phyloP scores from a whole-genome alignment of 306 rosid genomes.

The Acacia melanoxylon region DNA sequence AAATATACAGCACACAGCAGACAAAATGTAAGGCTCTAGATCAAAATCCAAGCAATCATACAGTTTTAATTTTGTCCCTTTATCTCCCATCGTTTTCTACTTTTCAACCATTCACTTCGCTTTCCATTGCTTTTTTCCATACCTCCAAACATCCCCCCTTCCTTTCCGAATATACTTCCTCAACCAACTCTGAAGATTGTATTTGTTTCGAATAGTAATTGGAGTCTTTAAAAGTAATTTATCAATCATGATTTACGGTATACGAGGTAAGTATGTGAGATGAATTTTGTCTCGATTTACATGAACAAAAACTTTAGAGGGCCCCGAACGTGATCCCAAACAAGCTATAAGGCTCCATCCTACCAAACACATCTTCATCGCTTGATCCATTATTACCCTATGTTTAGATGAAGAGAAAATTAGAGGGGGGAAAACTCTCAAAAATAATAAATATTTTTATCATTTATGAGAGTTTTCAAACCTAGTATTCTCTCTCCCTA shows the following conservation, averaged over 20 bases:
- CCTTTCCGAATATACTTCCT: background rate
- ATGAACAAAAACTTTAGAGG: too few species aligned
- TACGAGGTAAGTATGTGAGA: too few species aligned
- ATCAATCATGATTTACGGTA: too few species aligned
- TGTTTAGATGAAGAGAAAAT: too few species aligned
- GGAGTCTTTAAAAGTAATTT: too few species aligned
- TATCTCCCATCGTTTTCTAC: background rate
- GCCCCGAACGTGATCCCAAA: too few species aligned
- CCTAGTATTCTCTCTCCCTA: too few species aligned
- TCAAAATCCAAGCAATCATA: background rate
- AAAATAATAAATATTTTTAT: too few species aligned
- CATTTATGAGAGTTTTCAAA: too few species aligned
- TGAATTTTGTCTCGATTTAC: too few species aligned
- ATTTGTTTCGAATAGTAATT: too few species aligned
- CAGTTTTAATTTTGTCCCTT: background rate
- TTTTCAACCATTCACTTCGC: conserved; percentile 1
- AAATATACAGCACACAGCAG: background rate
- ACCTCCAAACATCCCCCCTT: background rate
- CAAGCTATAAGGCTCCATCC: background rate
- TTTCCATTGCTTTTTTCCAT: background rate
- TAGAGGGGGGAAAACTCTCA: too few species aligned
- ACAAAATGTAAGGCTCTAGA: background rate
- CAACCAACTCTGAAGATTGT: background rate
- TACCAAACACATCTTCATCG: background rate
- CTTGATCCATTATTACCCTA: background rate